Base-by-base conservation (phyloP, 176 grass and related monocot species). In the Triticum timopheevii region DNA sequence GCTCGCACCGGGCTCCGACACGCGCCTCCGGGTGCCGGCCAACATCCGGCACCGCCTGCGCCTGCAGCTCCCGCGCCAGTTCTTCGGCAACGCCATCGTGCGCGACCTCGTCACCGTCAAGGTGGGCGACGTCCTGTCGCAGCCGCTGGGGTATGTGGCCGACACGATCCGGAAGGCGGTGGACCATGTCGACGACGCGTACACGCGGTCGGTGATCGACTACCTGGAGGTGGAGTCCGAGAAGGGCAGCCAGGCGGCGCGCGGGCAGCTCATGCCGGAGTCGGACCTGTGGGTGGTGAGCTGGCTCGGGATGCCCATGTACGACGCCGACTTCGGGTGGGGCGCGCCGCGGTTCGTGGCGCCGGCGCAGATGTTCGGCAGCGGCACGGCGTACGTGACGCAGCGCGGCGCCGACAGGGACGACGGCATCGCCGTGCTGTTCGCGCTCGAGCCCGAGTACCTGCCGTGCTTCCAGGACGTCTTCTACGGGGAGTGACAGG, bases 291-390 rank as follows among this genome's bases (percentile, higher is more conserved):
- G 78, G 78, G 72, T 90, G 12, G 88, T 89, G 13, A 97, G 95
- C 82, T 97, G 93, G 95, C 70, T 92, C 6, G 88, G 84, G 17
- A 59, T 93, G 83, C 95, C 95, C 40, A 89, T 95, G 63, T 76
- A 95, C 86, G 95, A 93, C 67, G 93, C 91, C 10, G 87, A 97
- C 83, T 95, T 97, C 49, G 93, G 93, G 0, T 97, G 89, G 93
- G 95, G 95, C 0, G 27, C 61, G 30, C 95, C 87, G 0, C 44
- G 70, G 40, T 62, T 94, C 77, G 90, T 91, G 17, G 81, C 88
- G 59, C 90, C 88, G 7, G 95, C 85, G n/a, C 83, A 90, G 85
- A 93, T 97, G 88, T 88, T 86, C 40, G 90, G 86, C 65, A 83
- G 88, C 35, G 95, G 95, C 61, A 87, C 82, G 0, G 95, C 87